A percentile compares a stretch with the other conserved stretches of the same genome.
phyloP scores from a whole-genome alignment of 176 grass and related monocot genomes.

The Triticum monococcum region DNA sequence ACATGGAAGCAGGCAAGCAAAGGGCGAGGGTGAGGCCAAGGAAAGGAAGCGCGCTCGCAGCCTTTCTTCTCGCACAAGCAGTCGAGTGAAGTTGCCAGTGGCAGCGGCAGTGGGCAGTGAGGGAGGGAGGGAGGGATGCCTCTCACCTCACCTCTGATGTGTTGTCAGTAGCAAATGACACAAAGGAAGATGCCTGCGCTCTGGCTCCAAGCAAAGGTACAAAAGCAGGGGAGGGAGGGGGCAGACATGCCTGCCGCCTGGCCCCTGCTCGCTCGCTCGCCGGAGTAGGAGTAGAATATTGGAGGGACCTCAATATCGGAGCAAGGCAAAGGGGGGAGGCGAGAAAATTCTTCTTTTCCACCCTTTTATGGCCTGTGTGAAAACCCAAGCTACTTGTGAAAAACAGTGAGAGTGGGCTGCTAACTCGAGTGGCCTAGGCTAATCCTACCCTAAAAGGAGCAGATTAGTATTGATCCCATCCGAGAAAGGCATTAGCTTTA shows the following conservation, averaged over 20 bases:
- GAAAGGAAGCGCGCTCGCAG: constrained; percentile 8
- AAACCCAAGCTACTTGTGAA: neutral
- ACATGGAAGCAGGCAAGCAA: constrained; percentile 11
- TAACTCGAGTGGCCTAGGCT: neutral
- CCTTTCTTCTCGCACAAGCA: neutral
- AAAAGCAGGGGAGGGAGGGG: neutral
- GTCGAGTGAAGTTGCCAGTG: neutral
- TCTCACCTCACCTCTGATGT: neutral
- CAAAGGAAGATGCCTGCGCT: constrained; percentile 18
- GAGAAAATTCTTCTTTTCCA: neutral
- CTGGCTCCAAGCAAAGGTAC: neutral
- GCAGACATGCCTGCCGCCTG: neutral
- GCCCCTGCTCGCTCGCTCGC: neutral
- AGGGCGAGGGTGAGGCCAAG: constrained; percentile 4
- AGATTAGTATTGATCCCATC: constrained; percentile 21
- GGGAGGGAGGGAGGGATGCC: neutral
- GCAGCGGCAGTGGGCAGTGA: neutral
- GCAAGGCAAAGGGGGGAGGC: neutral
- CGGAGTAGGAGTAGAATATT: neutral
- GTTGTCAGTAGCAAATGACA: constrained; percentile 18
- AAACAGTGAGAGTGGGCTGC: neutral
- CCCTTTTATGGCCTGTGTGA: neutral
- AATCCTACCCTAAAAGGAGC: neutral
- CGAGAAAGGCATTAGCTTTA: neutral
- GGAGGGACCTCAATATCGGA: neutral